phyloP scores from a whole-genome alignment of 1,284 basidiomycete genomes.

The Apiotrichum gamsii region DNA sequence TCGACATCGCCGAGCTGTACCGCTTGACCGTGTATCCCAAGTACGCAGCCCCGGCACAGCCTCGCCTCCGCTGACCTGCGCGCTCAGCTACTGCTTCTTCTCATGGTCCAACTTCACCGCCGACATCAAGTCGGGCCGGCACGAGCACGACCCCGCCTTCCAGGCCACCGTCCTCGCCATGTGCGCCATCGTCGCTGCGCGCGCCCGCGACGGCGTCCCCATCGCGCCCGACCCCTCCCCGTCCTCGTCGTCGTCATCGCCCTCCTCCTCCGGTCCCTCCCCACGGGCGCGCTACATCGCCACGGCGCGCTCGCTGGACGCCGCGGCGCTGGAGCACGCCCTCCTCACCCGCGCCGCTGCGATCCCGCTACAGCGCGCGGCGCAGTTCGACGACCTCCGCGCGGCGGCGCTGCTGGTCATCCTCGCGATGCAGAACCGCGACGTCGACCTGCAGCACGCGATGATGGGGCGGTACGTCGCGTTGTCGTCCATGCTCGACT shows the following conservation, averaged over 20 bases:
- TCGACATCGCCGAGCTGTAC: constrained; percentile 6
- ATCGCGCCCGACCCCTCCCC: too few relatives aligned
- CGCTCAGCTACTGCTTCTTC: constrained; percentile 16
- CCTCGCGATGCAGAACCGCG: constrained; percentile 13
- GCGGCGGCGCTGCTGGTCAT: constrained; percentile 9
- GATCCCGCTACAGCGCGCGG: too few relatives aligned
- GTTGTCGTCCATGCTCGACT: constrained; percentile 2
- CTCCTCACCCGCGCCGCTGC: too few relatives aligned
- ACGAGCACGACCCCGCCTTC: constrained; percentile 9
- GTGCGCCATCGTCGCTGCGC: constrained; percentile 12
- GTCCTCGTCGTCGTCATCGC: constrained; percentile 2
- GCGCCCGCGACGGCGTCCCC: constrained; percentile 12
- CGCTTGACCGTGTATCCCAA: constrained; percentile 13
- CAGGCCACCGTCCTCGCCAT: constrained; percentile 8
- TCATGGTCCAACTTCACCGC: constrained; percentile 10
- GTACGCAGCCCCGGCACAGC: too few relatives aligned
- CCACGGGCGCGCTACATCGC: too few relatives aligned
- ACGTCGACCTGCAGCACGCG: constrained; percentile 6
- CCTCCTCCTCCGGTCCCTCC: too few relatives aligned
- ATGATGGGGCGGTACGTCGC: constrained; percentile 11
- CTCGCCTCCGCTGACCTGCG: too few relatives aligned
- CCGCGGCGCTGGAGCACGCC: too few relatives aligned
- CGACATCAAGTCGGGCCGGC: constrained; percentile 5
- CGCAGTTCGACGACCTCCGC: constrained; percentile 17
- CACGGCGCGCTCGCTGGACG: too few relatives aligned